Evolutionary conservation across 768 basidiomycete genomes (phyloP), one percentile per base, ranked within the genome.

Genomic region (Boletales sp.): DNA sequence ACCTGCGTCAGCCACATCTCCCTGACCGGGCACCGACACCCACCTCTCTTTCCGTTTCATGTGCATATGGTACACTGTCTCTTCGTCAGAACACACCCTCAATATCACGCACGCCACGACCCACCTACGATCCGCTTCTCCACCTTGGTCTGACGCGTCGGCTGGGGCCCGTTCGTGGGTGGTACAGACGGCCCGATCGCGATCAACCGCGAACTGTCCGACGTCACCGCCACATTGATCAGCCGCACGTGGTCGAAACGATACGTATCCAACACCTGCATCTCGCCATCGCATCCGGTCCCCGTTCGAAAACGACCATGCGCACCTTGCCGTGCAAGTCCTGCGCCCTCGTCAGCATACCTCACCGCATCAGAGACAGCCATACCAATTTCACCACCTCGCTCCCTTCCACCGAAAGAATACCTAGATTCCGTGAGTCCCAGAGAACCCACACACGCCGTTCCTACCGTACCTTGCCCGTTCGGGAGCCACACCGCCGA

Each of bases 401-500:
- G 48, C 66, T 69, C 8, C 70, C 72, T 61, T 81, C 79, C 14
- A 80, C 77, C 8, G 77, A 77, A 36, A 81, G 55, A 54, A 81
- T 77, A 6, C 63, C 78, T 75, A 34, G n/a, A 10, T n/a, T 5
- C 5, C 17, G 21, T 14, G 1, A 3, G 15, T 31, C 7, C n/a
- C 17, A 29, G 27, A 21, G 19, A 2, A 21, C 13, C 6, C 10
- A 18, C 8, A 10, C 19, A 19, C 38, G 12, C 8, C 8, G 17
- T 12, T n/a, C 48, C 57, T 49, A 21, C 21, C 21, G 21, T 30
- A 76, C 78, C 74, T 61, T 75, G 69, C 46, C 74, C 75, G 15
- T 54, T 67, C 1, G 79, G 78, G 34, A 79, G 63, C 79, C 80
- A 80, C 29, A 73, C 68, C 18, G 76, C 72, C 4, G 78, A 76